Evolutionary conservation across 495 filamentous ascomycete genomes (phyloP).

Genomic region (Neurospora sp.): DNA sequence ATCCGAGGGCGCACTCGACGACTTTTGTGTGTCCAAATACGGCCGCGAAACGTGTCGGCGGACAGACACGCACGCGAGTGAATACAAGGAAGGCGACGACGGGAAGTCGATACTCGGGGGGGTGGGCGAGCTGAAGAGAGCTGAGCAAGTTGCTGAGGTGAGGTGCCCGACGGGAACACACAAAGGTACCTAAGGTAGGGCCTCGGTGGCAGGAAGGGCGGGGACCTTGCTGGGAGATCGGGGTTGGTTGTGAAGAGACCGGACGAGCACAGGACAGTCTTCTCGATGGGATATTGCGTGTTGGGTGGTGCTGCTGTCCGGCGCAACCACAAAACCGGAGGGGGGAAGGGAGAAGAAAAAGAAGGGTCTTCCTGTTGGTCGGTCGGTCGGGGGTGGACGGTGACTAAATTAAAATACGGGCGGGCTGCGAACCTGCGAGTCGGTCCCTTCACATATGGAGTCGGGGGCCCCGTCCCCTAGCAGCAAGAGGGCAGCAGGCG

Average conservation of each 20-base stretch:
- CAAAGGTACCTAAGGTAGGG: background rate
- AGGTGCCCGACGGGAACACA: background rate
- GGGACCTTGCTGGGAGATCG: background rate
- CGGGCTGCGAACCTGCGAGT: conserved; percentile 2
- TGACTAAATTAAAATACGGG: conserved; percentile 16
- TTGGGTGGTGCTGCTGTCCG: conserved; percentile 4
- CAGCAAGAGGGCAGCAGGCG: background rate
- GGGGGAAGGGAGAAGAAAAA: conserved; percentile 2
- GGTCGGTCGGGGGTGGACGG: background rate
- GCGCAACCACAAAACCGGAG: conserved; percentile 6
- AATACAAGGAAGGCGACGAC: background rate
- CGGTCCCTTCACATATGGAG: background rate
- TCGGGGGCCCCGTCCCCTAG: background rate
- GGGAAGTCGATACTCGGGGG: background rate
- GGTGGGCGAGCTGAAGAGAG: background rate
- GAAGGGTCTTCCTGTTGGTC: background rate
- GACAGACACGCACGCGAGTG: background rate
- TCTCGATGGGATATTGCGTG: conserved; percentile 1
- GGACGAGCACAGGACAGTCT: background rate
- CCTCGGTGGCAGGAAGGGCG: background rate
- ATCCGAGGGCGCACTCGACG: conserved; percentile 4
- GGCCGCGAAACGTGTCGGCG: conserved; percentile 6
- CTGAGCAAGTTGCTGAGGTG: background rate
- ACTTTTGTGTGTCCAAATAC: background rate
- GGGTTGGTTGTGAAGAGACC: background rate